These are phyloP conservation scores for Pseudogymnoascus sp. DNA, from an alignment of 2,329 filamentous ascomycete genomes.

Conservation along the genomic window DNA sequence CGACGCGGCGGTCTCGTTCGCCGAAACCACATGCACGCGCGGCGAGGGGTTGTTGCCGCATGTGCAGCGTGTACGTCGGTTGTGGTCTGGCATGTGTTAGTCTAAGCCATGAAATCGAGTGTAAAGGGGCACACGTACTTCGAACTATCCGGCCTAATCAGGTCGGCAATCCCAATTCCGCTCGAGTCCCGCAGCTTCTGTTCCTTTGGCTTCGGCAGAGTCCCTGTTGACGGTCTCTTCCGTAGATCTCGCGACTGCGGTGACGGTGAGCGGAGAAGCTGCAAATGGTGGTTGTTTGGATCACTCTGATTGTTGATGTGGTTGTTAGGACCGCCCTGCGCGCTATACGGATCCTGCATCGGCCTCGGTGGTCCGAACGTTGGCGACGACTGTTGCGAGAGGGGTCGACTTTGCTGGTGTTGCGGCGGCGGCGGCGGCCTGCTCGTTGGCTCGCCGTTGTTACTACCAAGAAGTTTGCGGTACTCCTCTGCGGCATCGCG, in stretches of 20 bases:
- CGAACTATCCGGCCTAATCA: not conserved
- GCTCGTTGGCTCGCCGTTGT: not conserved
- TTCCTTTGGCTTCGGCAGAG: not conserved
- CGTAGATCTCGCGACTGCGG: not conserved
- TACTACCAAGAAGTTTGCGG: not conserved
- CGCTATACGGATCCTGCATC: not conserved
- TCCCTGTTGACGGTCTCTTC: not conserved
- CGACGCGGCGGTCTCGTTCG: conserved; percentile 71
- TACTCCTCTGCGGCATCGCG: not conserved
- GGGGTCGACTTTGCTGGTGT: not conserved
- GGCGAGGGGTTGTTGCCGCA: conserved; percentile 72
- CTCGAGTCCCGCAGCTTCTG: not conserved
- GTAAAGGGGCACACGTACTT: not conserved
- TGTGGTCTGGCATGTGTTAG: conserved; percentile 6
- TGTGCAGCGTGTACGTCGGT: conserved; percentile 34
- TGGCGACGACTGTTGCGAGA: not conserved
- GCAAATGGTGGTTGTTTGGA: not conserved
- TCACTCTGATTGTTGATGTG: not conserved
- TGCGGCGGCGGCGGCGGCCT: not conserved
- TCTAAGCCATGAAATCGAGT: not conserved
- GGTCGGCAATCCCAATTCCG: not conserved
- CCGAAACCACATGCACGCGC: conserved; percentile 78
- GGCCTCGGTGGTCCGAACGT: not conserved
- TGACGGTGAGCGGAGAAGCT: not conserved
- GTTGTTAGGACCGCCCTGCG: not conserved